Conservation (phyloP, 2,329 filamentous ascomycete genomes). For the Aspergillus sp. region DNA sequence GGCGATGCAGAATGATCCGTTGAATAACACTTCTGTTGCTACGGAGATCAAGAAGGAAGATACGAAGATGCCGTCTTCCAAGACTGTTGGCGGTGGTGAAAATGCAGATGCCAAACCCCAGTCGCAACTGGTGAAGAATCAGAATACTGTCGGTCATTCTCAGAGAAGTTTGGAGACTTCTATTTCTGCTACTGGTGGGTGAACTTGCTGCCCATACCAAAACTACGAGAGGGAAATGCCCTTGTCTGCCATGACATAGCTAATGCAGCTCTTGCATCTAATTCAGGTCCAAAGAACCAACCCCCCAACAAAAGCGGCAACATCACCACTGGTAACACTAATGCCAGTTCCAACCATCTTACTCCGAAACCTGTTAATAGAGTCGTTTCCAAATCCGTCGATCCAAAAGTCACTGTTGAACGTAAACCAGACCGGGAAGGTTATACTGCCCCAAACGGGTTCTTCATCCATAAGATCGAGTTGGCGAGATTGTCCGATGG, state of each 20-base stretch:
- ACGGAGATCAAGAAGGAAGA: no score
- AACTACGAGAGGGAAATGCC: no score
- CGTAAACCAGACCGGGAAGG: not conserved
- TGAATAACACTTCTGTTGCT: no score
- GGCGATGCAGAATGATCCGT: not conserved
- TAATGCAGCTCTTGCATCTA: no score
- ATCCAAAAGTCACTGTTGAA: not conserved
- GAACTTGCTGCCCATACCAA: not conserved
- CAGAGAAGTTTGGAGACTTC: not conserved
- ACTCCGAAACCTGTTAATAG: not conserved
- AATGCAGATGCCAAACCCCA: no score
- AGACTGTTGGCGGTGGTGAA: no score
- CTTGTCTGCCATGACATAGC: no score
- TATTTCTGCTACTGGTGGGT: not conserved
- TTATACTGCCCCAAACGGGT: constrained; percentile 21
- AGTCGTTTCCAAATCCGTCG: not conserved
- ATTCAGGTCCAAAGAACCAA: not conserved
- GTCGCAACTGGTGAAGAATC: no score
- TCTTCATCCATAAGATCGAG: constrained; percentile 9
- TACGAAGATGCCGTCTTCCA: no score
- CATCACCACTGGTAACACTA: not conserved
- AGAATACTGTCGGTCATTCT: no score
- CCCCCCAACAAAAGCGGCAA: not conserved
- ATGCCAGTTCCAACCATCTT: not conserved
- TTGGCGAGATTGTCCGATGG: constrained; percentile 12